These are phyloP conservation scores for Cyclotella cryptica DNA, from an alignment of 108 stramenopile genomes.

Conservation along the genomic window DNA sequence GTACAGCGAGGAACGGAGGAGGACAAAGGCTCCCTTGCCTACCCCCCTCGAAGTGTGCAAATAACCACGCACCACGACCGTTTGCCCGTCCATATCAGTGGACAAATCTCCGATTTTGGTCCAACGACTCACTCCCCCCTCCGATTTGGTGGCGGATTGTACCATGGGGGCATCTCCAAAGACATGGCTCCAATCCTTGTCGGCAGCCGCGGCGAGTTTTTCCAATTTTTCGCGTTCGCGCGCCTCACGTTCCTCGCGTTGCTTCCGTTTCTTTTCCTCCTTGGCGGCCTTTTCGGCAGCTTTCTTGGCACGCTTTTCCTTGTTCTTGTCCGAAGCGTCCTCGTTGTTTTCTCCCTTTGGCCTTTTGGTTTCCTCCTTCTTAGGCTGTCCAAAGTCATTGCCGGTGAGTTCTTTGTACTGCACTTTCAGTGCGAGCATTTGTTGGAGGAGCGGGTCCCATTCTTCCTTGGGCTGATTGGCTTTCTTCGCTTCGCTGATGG, in stretches of 20 bases:
- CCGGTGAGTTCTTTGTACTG: conserved; percentile 79
- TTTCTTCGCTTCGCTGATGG: conserved; percentile 77
- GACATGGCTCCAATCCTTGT: conserved; percentile 65
- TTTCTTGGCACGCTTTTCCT: conserved; percentile 81
- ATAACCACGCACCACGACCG: conserved; percentile 90
- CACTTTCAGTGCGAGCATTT: conserved; percentile 80
- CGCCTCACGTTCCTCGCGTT: conserved; percentile 82
- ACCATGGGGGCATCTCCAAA: conserved; percentile 93
- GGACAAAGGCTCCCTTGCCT: conserved; percentile 95
- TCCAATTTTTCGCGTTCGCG: conserved; percentile 87
- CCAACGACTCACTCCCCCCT: conserved; percentile 70
- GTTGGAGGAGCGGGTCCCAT: conserved; percentile 76
- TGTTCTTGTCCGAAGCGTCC: conserved; percentile 83
- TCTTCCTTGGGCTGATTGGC: conserved; percentile 79
- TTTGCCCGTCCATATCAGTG: conserved; percentile 76
- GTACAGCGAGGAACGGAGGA: conserved; percentile 91
- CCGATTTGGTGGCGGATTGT: conserved; percentile 61
- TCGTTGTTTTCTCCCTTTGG: conserved; percentile 45
- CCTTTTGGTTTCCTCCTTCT: conserved; percentile 41
- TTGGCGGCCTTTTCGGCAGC: conserved; percentile 85
- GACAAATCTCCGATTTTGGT: conserved; percentile 79
- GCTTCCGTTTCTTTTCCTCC: conserved; percentile 86
- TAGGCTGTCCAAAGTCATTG: conserved; percentile 63
- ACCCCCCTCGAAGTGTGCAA: conserved; percentile 84
- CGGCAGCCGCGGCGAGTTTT: conserved; percentile 69